Conservation (phyloP, 192 early-diverging fungal species). For the Globomyces pollinis-pini region DNA sequence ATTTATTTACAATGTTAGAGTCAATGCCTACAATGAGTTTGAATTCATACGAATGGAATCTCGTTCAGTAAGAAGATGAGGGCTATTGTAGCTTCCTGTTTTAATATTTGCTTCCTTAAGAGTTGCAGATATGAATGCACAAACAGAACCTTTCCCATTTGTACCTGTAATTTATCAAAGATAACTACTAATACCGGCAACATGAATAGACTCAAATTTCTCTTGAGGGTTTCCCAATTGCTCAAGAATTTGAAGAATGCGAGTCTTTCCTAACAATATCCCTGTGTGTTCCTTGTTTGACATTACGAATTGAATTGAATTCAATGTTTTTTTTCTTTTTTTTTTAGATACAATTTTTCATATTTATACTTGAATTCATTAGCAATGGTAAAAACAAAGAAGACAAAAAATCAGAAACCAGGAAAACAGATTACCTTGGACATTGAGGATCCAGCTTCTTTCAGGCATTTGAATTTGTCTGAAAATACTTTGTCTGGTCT, state of each 20-base stretch:
- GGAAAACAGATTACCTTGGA: too few species aligned
- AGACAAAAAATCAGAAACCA: too few species aligned
- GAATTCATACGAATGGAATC: slow-evolving; percentile 62
- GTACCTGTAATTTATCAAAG: too few species aligned
- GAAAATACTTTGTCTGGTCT: slow-evolving; percentile 45
- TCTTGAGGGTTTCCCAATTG: slow-evolving; percentile 40
- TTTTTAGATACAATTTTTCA: too few species aligned
- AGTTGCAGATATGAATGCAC: slow-evolving; percentile 38
- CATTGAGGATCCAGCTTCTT: not conserved
- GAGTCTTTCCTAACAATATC: too few species aligned
- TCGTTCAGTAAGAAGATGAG: slow-evolving; percentile 60
- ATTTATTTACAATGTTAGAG: not conserved
- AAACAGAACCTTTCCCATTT: slow-evolving; percentile 82
- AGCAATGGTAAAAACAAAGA: too few species aligned
- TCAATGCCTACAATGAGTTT: slow-evolving; percentile 31
- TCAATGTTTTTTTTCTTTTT: too few species aligned
- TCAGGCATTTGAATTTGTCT: not conserved
- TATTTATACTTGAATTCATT: too few species aligned
- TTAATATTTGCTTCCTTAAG: slow-evolving; percentile 16
- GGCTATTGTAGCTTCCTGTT: slow-evolving; percentile 69
- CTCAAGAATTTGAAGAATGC: slow-evolving; percentile 45
- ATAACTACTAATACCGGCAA: too few species aligned
- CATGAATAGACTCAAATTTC: slow-evolving; percentile 57
- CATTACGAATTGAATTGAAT: too few species aligned
- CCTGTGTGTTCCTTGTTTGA: too few species aligned